Evolutionary conservation across 108 stramenopile species (phyloP).

Genomic region (Fragilaria crotonensis): DNA sequence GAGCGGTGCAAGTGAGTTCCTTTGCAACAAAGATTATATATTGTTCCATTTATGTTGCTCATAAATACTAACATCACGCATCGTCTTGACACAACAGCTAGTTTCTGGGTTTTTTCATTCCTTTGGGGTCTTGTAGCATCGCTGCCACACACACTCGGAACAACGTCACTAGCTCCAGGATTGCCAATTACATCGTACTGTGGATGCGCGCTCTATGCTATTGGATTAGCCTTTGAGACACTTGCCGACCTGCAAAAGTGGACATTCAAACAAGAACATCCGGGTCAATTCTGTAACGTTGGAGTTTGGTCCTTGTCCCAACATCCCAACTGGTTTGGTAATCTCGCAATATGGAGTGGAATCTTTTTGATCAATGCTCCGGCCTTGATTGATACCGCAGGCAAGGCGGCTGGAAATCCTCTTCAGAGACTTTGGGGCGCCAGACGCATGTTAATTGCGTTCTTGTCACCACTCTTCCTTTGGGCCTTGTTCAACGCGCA

Average conservation of each 20-base stretch:
- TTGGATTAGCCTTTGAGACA: slow-evolving; percentile 52
- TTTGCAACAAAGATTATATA: not conserved
- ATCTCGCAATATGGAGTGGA: slow-evolving; percentile 66
- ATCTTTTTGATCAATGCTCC: slow-evolving; percentile 65
- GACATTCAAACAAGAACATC: slow-evolving; percentile 50
- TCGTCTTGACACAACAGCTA: slow-evolving; percentile 14
- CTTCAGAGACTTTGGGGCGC: slow-evolving; percentile 19
- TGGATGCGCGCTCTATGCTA: slow-evolving; percentile 32
- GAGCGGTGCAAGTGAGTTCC: slow-evolving; percentile 24
- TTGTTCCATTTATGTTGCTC: too few relatives aligned
- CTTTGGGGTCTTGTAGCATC: slow-evolving; percentile 61
- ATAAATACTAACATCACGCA: not conserved
- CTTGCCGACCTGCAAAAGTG: slow-evolving; percentile 75
- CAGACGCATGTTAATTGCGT: slow-evolving; percentile 32
- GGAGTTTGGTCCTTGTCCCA: slow-evolving; percentile 74
- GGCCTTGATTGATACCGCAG: slow-evolving; percentile 26
- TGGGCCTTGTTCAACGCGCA: slow-evolving; percentile 52
- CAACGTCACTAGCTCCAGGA: slow-evolving; percentile 16
- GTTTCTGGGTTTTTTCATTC: slow-evolving; percentile 67
- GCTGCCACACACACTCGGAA: slow-evolving; percentile 65
- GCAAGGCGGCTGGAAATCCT: slow-evolving; percentile 3
- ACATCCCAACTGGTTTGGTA: slow-evolving; percentile 82
- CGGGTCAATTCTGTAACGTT: slow-evolving; percentile 57
- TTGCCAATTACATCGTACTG: slow-evolving; percentile 7
- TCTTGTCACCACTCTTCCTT: slow-evolving; percentile 50